Percentiles rank a stretch among this genome's conserved stretches.
Conservation (phyloP, 164 flowering plant genomes). For the Macadamia integrifolia region DNA sequence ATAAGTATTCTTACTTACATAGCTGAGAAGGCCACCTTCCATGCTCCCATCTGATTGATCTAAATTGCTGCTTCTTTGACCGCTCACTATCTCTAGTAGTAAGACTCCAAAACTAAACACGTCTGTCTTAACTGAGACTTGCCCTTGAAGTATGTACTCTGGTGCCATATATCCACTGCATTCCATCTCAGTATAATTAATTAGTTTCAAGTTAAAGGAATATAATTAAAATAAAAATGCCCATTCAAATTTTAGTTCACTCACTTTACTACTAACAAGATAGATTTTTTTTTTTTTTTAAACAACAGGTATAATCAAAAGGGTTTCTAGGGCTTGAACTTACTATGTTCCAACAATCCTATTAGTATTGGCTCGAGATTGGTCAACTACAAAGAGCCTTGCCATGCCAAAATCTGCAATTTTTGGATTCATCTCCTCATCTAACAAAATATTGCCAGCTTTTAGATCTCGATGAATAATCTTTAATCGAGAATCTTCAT, state of each 20-base stretch:
- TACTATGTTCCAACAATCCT: conserved; percentile 41
- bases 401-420: conserved; percentile 50
- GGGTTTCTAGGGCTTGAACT: conserved; percentile 6
- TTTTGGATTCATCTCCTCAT: conserved; percentile 30
- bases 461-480: conserved; percentile 25
- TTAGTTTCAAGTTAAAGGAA: too few species aligned
- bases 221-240: too few species aligned
- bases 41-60: conserved; percentile 1
- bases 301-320: too few species aligned
- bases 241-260: too few species aligned
- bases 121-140: conserved; percentile 39
- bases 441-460: conserved; percentile 21
- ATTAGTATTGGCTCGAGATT: conserved; percentile 28
- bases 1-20: conserved; percentile 24
- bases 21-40: conserved; percentile 26
- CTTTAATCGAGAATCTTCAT: conserved; percentile 21
- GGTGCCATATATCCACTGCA: conserved; percentile 57
- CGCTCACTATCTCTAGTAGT: conserved; percentile 42
- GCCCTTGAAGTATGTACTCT: conserved; percentile 42
- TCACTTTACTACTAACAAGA: too few species aligned
- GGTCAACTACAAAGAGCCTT: conserved; percentile 25
- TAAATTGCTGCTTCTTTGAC: conserved; percentile 24
- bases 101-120: conserved; percentile 51
- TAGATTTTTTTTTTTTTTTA: too few species aligned
- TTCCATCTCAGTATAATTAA: background rate